Percentiles rank a stretch among this genome's conserved stretches.
Evolutionary conservation across 495 filamentous ascomycete genomes (phyloP).

Genomic region (Trichoderma orchidacearum): DNA sequence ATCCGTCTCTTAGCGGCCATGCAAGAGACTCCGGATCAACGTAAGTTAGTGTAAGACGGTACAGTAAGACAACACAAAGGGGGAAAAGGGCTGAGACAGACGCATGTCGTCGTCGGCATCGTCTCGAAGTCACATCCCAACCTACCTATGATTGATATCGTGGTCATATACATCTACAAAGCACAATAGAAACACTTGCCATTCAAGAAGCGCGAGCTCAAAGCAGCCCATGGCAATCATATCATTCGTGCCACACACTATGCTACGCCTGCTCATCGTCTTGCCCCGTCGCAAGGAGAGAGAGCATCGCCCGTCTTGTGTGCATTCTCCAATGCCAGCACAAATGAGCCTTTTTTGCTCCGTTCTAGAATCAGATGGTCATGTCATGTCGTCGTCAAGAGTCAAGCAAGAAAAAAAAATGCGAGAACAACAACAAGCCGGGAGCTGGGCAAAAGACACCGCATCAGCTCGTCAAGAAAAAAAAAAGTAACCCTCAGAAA

Average conservation of each 20-base stretch:
- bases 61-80: neutral
- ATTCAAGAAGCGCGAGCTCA: no score
- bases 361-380: conserved; percentile 1
- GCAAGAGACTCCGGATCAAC: neutral
- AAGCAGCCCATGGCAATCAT: neutral
- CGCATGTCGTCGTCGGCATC: neutral
- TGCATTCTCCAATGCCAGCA: neutral
- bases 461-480: neutral
- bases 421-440: neutral
- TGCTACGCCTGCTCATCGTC: neutral
- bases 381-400: conserved; percentile 4
- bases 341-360: neutral
- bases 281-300: neutral
- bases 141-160: no score
- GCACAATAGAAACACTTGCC: no score
- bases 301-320: neutral
- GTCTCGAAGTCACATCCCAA: no score
- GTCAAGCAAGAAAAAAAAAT: neutral
- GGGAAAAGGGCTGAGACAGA: neutral
- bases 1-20: neutral
- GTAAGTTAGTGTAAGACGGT: neutral
- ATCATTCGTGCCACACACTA: neutral
- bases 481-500: neutral
- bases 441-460: neutral
- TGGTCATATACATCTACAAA: no score